Percentiles rank a stretch among this genome's conserved stretches.
phyloP scores from a whole-genome alignment of 1,284 basidiomycete species.

The Pseudozyma tsukubaensis region DNA sequence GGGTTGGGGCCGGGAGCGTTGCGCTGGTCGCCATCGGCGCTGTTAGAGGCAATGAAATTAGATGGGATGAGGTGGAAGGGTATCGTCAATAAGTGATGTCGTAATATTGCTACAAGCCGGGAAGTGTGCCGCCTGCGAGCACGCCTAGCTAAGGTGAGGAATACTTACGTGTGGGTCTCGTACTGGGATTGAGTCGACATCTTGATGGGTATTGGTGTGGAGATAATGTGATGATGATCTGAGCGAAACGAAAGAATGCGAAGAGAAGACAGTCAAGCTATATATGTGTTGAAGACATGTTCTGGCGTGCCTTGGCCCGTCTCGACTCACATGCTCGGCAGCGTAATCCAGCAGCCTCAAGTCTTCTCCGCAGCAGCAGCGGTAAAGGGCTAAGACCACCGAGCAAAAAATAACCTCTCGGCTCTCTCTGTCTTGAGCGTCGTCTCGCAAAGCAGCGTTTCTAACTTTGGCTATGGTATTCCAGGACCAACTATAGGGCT shows the following conservation, averaged over 20 bases:
- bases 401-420: neutral
- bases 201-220: neutral
- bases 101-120: neutral
- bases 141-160: neutral
- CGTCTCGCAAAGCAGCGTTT: conserved; percentile 8
- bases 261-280: conserved; percentile 3
- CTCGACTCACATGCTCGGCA: conserved; percentile 13
- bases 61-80: neutral
- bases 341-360: conserved; percentile 12
- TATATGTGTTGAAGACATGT: conserved; percentile 10
- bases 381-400: conserved; percentile 1
- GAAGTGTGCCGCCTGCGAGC: neutral
- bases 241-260: neutral
- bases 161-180: conserved; percentile 51
- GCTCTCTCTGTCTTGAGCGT: neutral
- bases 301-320: neutral
- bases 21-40: conserved; percentile 57
- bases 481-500: neutral
- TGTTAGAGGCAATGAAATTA: neutral
- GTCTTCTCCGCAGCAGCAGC: neutral
- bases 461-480: conserved; percentile 11
- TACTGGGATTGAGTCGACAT: conserved; percentile 51
- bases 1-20: conserved; percentile 53
- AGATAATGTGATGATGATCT: neutral
- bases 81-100: neutral